Evolutionary conservation across 129 eudicot genomes (phyloP).

Genomic region (Centaurea solstitialis): DNA sequence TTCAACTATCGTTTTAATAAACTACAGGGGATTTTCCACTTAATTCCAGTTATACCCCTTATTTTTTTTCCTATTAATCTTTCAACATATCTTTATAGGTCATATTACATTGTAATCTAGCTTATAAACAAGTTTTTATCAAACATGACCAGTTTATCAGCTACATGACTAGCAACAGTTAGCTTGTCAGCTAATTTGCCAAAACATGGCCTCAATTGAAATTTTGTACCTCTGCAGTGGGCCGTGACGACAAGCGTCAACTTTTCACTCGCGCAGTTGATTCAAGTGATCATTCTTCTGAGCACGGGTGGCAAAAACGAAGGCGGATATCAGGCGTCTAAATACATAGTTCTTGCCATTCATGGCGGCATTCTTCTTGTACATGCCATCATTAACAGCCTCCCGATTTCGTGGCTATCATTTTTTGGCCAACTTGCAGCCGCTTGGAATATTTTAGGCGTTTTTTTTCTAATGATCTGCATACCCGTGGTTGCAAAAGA

Average conservation of each 20-base stretch:
- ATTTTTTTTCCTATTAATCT: background rate
- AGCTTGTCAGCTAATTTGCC: background rate
- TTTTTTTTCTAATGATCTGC: constrained; percentile 89
- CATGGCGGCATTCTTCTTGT: constrained; percentile 82
- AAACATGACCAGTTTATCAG: background rate
- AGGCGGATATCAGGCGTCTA: constrained; percentile 86
- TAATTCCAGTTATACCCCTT: background rate
- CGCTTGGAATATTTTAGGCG: constrained; percentile 86
- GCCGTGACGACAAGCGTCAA: constrained; percentile 95
- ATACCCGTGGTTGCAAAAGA: constrained; percentile 77
- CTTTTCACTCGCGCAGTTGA: constrained; percentile 88
- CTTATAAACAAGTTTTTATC: background rate
- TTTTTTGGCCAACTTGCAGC: constrained; percentile 94
- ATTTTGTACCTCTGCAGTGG: constrained; percentile 72
- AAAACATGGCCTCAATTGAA: background rate
- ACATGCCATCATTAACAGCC: constrained; percentile 84
- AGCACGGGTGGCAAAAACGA: constrained; percentile 89
- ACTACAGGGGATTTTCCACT: background rate
- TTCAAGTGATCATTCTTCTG: constrained; percentile 82
- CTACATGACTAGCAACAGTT: background rate
- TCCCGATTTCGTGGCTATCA: constrained; percentile 85
- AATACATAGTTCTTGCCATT: constrained; percentile 69
- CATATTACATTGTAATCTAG: background rate
- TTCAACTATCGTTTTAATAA: background rate
- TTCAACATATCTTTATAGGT: background rate